These are phyloP conservation scores for Taiozyma sp. DNA, from an alignment of 1,139 yeast species.

Conservation along the genomic window DNA sequence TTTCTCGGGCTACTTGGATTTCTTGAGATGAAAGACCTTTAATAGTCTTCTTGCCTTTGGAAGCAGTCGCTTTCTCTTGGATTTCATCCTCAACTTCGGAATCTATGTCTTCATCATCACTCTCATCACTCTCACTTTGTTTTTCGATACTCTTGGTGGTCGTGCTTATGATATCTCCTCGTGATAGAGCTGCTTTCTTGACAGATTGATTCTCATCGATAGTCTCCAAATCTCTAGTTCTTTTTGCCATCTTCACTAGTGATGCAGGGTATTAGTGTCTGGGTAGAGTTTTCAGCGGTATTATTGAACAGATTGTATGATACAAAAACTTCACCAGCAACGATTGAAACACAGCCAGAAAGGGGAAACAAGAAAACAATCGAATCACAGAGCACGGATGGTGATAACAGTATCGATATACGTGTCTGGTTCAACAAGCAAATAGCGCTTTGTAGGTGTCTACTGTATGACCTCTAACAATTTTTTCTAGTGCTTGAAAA, in stretches of 20 bases:
- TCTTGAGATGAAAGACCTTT: slow-evolving; percentile 64
- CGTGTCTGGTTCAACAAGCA: not conserved
- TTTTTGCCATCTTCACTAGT: not conserved
- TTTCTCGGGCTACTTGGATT: slow-evolving; percentile 85
- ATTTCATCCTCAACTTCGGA: slow-evolving; percentile 9
- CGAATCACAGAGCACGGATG: not conserved
- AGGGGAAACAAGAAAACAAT: not conserved
- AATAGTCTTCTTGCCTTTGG: slow-evolving; percentile 12
- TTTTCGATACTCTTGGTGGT: slow-evolving; percentile 11
- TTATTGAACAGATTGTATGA: not conserved
- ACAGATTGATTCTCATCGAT: slow-evolving; percentile 8
- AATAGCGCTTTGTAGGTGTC: not conserved
- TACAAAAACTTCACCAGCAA: not conserved
- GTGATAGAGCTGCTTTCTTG: slow-evolving; percentile 18
- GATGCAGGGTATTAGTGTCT: not conserved
- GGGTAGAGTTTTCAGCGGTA: not conserved
- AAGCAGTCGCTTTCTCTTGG: slow-evolving; percentile 8
- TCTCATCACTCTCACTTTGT: slow-evolving; percentile 12
- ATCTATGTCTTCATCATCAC: slow-evolving; percentile 4
- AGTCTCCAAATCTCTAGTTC: slow-evolving; percentile 5
- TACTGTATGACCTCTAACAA: not conserved
- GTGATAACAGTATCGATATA: not conserved
- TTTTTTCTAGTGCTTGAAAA: not conserved
- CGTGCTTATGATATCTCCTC: slow-evolving; percentile 15
- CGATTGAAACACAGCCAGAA: not conserved